Percentiles rank a stretch among this genome's conserved stretches.
Evolutionary conservation across 345 rosid genomes (phyloP).

Genomic region (Sisymbrium irio): DNA sequence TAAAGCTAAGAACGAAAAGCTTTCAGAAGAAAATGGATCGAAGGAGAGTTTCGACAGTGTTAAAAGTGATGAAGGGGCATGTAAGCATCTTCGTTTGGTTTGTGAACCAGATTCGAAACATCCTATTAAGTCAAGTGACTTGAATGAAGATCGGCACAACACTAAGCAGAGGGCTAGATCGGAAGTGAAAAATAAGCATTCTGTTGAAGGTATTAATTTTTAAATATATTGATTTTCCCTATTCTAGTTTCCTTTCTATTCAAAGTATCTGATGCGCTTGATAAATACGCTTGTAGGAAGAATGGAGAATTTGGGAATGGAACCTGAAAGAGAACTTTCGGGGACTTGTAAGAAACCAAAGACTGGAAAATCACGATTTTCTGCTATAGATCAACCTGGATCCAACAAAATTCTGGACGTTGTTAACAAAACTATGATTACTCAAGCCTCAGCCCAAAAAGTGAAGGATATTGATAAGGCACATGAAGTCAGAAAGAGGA

Average conservation of each 20-base stretch:
- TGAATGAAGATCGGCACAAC: conserved; percentile 40
- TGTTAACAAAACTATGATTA: conserved; percentile 37
- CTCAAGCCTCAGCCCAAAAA: conserved; percentile 39
- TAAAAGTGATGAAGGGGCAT: conserved; percentile 38
- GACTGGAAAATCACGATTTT: conserved; percentile 42
- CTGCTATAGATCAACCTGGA: conserved; percentile 38
- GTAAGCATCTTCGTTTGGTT: conserved; percentile 38
- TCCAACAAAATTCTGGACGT: conserved; percentile 40
- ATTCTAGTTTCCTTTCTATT: background rate
- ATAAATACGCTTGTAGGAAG: conserved; percentile 47
- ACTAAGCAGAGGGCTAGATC: conserved; percentile 52
- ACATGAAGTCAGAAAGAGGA: conserved; percentile 56
- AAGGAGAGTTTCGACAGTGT: conserved; percentile 18
- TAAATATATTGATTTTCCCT: conserved; percentile 10
- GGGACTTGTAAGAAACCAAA: conserved; percentile 64
- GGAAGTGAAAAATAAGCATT: conserved; percentile 43
- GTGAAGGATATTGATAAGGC: conserved; percentile 29
- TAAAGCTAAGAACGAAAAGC: conserved; percentile 29
- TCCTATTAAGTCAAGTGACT: conserved; percentile 40
- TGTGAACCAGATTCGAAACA: conserved; percentile 48
- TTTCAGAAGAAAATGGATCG: conserved; percentile 14
- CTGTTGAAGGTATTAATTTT: conserved; percentile 67
- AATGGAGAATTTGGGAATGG: conserved; percentile 46
- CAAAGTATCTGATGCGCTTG: conserved; percentile 21
- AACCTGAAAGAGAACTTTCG: conserved; percentile 50